Percentiles rank a stretch among this genome's conserved stretches.
These are phyloP conservation scores for Colletotrichum cuscutae DNA, from an alignment of 2,329 filamentous ascomycete species.

Conservation along the genomic window DNA sequence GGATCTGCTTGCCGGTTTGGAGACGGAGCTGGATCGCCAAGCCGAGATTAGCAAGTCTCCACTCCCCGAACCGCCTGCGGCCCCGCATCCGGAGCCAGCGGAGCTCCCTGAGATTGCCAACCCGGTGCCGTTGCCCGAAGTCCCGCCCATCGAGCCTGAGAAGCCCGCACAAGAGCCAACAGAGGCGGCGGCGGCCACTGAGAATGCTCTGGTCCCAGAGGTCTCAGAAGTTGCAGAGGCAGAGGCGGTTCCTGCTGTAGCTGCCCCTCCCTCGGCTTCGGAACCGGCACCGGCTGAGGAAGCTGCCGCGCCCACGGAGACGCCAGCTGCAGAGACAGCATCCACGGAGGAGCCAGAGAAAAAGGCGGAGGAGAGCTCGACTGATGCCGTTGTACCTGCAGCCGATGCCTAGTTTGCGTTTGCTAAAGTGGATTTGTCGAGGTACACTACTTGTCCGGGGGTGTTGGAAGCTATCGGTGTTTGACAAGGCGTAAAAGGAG, in stretches of 20 bases:
- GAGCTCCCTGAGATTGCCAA: slow-evolving; percentile 20
- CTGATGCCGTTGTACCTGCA: neutral
- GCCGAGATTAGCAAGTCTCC: slow-evolving; percentile 24
- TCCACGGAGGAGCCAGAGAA: neutral
- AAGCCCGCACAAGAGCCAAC: slow-evolving; percentile 7
- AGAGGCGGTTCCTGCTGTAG: neutral
- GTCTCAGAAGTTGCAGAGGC: neutral
- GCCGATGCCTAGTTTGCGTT: slow-evolving; percentile 15
- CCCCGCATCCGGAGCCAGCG: slow-evolving; percentile 22
- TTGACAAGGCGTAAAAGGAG: slow-evolving; percentile 1
- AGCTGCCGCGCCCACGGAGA: neutral
- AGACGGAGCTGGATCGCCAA: slow-evolving; percentile 34
- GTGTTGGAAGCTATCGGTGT: neutral
- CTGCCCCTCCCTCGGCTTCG: neutral
- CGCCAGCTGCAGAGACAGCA: neutral
- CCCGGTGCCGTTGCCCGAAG: slow-evolving; percentile 21
- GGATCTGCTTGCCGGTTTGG: slow-evolving; percentile 33
- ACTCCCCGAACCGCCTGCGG: slow-evolving; percentile 21
- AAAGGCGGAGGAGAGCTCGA: slow-evolving; percentile 2
- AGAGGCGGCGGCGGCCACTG: neutral
- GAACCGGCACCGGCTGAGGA: neutral
- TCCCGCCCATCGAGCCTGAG: slow-evolving; percentile 11
- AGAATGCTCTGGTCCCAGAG: neutral
- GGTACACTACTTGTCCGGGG: neutral
- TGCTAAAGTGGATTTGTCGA: neutral